Evolutionary conservation across 306 rosid species (phyloP).

Genomic region (Dryas octopetala): DNA sequence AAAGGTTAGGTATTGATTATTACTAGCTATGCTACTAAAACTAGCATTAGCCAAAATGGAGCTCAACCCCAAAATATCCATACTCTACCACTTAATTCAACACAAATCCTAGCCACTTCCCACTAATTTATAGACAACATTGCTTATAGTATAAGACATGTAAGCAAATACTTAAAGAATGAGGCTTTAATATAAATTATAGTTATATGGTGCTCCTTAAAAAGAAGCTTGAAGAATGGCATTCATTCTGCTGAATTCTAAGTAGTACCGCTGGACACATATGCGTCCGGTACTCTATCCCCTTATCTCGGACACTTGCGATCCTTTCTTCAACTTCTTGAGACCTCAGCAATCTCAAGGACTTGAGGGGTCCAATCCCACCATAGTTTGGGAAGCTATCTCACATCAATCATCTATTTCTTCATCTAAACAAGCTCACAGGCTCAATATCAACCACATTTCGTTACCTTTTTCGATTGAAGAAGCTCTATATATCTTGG

Average conservation of each 20-base stretch:
- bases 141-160: background rate
- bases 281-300: conserved; percentile 53
- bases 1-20: no score
- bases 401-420: conserved; percentile 42
- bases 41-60: background rate
- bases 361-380: conserved; percentile 57
- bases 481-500: conserved; percentile 41
- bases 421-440: conserved; percentile 45
- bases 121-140: background rate
- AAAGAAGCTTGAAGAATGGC: no score
- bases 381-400: conserved; percentile 39
- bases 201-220: no score
- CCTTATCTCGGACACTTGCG: conserved; percentile 63
- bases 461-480: conserved; percentile 24
- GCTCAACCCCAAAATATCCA: background rate
- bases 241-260: no score
- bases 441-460: conserved; percentile 43
- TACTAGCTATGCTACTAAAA: background rate
- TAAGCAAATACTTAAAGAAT: background rate
- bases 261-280: conserved; percentile 37
- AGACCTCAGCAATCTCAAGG: conserved; percentile 50
- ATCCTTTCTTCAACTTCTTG: conserved; percentile 39
- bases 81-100: no score
- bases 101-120: background rate
- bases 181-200: background rate